Evolutionary conservation across 805 yeast genomes (phyloP).

Genomic region (Pichia heedii): DNA sequence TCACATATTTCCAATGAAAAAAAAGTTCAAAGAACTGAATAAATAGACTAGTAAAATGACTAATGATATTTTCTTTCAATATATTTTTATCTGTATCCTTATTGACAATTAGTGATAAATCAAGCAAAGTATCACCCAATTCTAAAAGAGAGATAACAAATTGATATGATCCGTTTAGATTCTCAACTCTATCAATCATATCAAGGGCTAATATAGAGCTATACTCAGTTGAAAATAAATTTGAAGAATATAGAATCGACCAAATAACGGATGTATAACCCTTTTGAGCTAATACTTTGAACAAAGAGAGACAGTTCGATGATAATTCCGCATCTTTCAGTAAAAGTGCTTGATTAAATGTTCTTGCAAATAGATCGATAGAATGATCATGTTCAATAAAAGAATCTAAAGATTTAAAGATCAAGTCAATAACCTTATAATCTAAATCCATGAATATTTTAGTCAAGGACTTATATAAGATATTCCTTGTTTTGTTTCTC

Average conservation of each 20-base stretch:
- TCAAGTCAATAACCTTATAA: constrained; percentile 18
- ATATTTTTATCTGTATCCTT: constrained; percentile 29
- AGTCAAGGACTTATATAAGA: constrained; percentile 44
- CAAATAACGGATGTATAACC: constrained; percentile 62
- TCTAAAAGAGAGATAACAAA: constrained; percentile 56
- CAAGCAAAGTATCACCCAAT: constrained; percentile 43
- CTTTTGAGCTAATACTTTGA: constrained; percentile 36
- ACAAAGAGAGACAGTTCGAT: constrained; percentile 38
- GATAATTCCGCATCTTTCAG: constrained; percentile 40
- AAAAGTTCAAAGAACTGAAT: constrained; percentile 70
- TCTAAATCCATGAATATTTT: constrained; percentile 35
- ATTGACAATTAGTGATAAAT: constrained; percentile 36
- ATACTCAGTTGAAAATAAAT: constrained; percentile 50
- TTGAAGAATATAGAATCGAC: constrained; percentile 65
- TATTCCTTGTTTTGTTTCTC: constrained; percentile 32
- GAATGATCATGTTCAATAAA: constrained; percentile 25
- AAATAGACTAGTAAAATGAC: constrained; percentile 44
- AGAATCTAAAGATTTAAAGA: constrained; percentile 28
- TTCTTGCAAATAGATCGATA: constrained; percentile 49
- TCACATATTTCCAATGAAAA: constrained; percentile 55
- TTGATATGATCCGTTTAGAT: constrained; percentile 54
- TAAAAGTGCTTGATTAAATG: constrained; percentile 62
- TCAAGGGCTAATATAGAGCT: constrained; percentile 56
- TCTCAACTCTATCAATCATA: constrained; percentile 64
- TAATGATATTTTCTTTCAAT: constrained; percentile 45